These are phyloP conservation scores for Rhipidocladum racemiflorum DNA, from an alignment of 176 grass and related monocot genomes.

Conservation along the genomic window DNA sequence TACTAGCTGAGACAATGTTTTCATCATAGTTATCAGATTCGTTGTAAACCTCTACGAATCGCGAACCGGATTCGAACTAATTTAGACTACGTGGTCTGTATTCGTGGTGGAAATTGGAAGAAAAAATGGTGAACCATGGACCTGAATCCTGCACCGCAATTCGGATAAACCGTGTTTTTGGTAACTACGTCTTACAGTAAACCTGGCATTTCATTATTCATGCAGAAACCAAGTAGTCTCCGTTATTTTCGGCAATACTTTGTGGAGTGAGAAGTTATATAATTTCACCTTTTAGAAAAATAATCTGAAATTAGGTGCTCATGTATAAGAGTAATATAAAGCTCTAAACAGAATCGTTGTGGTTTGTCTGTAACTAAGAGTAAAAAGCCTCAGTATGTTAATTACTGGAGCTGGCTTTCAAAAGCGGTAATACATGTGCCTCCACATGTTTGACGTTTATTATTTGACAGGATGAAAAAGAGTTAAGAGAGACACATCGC, in stretches of 20 bases:
- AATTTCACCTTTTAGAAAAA: neutral
- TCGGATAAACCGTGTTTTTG: no score
- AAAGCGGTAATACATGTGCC: neutral
- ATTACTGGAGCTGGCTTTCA: neutral
- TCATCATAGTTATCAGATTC: neutral
- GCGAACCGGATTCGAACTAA: no score
- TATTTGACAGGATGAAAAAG: constrained; percentile 66
- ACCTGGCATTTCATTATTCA: neutral
- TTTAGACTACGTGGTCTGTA: no score
- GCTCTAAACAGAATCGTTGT: neutral
- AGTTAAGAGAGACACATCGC: constrained; percentile 40
- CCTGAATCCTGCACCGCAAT: no score
- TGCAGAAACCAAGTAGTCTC: neutral
- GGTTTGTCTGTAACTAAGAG: neutral
- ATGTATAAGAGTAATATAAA: neutral
- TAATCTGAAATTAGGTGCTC: neutral
- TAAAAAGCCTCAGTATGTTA: neutral
- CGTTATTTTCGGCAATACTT: no score
- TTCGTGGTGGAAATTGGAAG: no score
- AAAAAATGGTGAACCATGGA: no score
- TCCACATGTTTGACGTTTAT: constrained; percentile 3
- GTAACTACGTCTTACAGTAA: neutral
- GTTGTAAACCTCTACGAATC: no score
- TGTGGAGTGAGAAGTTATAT: no score
- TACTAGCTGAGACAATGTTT: neutral